phyloP scores from a whole-genome alignment of 225 moss, liverwort and hornwort genomes.

The Bryoerythrophyllum caledonicum region DNA sequence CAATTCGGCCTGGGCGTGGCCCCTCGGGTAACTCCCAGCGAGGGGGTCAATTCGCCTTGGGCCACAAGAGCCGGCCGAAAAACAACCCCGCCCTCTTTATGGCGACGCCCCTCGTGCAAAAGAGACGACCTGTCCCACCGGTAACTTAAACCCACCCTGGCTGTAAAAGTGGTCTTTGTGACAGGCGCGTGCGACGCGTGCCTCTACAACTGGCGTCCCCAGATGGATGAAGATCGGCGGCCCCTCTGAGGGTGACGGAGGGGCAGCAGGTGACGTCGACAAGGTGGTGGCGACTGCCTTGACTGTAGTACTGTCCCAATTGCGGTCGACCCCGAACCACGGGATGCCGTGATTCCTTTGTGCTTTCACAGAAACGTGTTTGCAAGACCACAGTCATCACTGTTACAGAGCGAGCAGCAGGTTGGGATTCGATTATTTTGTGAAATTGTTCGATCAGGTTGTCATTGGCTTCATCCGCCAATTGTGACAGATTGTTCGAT shows the following conservation, averaged over 20 bases:
- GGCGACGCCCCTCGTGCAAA: not conserved
- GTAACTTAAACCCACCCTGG: not conserved
- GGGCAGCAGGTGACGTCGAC: not conserved
- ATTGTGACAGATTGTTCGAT: not conserved
- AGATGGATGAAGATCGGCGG: too few relatives aligned
- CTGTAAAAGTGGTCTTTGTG: not conserved
- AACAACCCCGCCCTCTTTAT: too few relatives aligned
- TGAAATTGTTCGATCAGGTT: slow-evolving; percentile 7
- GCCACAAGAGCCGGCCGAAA: too few relatives aligned
- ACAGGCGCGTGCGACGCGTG: too few relatives aligned
- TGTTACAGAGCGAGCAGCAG: too few relatives aligned
- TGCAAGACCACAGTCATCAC: not conserved
- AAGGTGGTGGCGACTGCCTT: not conserved
- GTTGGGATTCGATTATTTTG: too few relatives aligned
- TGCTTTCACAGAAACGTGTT: not conserved
- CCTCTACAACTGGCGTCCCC: too few relatives aligned
- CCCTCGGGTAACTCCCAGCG: too few relatives aligned
- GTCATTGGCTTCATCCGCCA: not conserved
- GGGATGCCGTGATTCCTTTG: slow-evolving; percentile 8
- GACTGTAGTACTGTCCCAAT: not conserved
- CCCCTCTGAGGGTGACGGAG: too few relatives aligned
- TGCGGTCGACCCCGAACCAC: too few relatives aligned
- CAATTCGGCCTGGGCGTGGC: too few relatives aligned
- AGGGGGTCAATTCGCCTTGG: too few relatives aligned
- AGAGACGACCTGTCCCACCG: not conserved